Evolutionary conservation across 208 protist genomes (phyloP).

Genomic region (Endotrypanum monterogeii): DNA sequence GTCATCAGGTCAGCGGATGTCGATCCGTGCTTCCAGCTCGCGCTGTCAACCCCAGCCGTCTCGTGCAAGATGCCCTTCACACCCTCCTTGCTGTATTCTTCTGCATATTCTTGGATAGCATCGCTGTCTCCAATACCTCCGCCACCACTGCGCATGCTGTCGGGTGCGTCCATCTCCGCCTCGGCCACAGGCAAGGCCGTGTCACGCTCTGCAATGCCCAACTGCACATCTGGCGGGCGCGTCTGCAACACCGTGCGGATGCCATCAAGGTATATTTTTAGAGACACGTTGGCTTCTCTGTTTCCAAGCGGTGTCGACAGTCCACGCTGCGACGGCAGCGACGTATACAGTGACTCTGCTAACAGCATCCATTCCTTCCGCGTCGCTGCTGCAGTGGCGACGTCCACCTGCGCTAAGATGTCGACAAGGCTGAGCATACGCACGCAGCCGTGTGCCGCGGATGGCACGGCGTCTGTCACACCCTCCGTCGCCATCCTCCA

Average conservation of each 20-base stretch:
- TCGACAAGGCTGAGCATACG: slow-evolving; percentile 24
- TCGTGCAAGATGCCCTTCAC: slow-evolving; percentile 21
- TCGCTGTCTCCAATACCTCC: slow-evolving; percentile 15
- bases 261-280: slow-evolving; percentile 13
- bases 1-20: not conserved
- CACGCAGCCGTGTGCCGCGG: not conserved
- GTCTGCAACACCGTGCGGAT: slow-evolving; percentile 19
- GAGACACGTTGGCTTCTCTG: not conserved
- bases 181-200: slow-evolving; percentile 8
- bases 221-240: slow-evolving; percentile 25
- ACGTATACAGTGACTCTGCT: slow-evolving; percentile 23
- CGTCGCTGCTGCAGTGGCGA: slow-evolving; percentile 28
- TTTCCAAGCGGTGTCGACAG: not conserved
- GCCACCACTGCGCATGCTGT: slow-evolving; percentile 16
- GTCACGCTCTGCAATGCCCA: slow-evolving; percentile 11
- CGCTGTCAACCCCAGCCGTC: not conserved
- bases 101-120: slow-evolving; percentile 15
- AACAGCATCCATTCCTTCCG: slow-evolving; percentile 39
- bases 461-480: no score
- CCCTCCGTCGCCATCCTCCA: slow-evolving; percentile 21
- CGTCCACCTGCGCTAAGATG: slow-evolving; percentile 42
- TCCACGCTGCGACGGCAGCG: slow-evolving; percentile 2
- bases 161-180: slow-evolving; percentile 7
- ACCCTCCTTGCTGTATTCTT: slow-evolving; percentile 20
- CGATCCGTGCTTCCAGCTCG: not conserved